Percentiles rank a stretch among this genome's conserved stretches.
Conservation (phyloP, 176 grass and related monocot species). For the Avena sativa region DNA sequence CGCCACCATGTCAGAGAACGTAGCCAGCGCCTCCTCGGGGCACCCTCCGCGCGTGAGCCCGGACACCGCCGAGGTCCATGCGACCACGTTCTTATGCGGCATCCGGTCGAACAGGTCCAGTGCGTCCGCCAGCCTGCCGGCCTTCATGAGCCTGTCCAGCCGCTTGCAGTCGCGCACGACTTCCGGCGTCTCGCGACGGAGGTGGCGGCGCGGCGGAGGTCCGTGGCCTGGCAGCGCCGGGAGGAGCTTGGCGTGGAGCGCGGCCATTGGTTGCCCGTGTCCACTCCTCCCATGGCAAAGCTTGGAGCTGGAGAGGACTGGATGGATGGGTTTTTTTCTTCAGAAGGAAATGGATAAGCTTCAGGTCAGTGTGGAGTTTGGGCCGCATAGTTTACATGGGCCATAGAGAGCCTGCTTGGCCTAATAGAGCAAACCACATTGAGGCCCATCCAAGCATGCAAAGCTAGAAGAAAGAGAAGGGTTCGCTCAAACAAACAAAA, state of each 20-base stretch:
- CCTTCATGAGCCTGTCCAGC: conserved; percentile 57
- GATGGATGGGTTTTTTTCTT: too few species aligned
- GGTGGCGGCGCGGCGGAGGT: neutral
- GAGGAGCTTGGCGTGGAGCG: conserved; percentile 5
- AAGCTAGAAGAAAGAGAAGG: neutral
- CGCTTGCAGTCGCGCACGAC: conserved; percentile 59
- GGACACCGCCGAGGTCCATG: conserved; percentile 79
- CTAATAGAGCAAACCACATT: neutral
- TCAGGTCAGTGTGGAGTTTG: neutral
- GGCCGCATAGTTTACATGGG: neutral
- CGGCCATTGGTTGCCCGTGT: conserved; percentile 22
- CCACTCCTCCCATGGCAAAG: conserved; percentile 17
- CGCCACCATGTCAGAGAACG: conserved; percentile 63
- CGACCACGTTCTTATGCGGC: conserved; percentile 70
- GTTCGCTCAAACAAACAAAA: neutral
- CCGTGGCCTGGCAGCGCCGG: neutral
- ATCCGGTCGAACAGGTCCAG: conserved; percentile 63
- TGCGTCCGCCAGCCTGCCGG: conserved; percentile 47
- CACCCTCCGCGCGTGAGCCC: conserved; percentile 52
- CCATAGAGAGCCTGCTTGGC: too few species aligned
- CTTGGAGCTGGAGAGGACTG: neutral
- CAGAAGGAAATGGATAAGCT: conserved; percentile 34
- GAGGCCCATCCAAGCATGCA: neutral
- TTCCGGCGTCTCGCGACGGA: neutral
- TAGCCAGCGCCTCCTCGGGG: neutral